Base-by-base conservation (phyloP, 1,139 yeast genomes). In the Pneumocystis wakefieldiae region DNA sequence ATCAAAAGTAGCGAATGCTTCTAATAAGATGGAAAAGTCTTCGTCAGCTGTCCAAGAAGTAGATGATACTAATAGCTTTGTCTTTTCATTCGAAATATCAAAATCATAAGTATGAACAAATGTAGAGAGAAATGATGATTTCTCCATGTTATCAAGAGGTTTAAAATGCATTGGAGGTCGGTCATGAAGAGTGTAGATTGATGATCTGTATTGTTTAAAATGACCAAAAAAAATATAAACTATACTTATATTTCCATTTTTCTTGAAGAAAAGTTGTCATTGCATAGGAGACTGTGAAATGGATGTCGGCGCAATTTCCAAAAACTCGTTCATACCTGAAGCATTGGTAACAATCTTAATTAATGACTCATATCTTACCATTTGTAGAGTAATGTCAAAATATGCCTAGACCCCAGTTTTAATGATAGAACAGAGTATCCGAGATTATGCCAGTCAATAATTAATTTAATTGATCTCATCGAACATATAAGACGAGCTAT, bases 31-130 rank as follows among this genome's bases (percentile, higher is more conserved):
- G 60, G 77, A 77, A 65, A 92, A 82, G 72, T 94, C 96, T 74
- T 94, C 99, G 73, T 94, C 99, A 0, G 95, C 94, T 0, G 98
- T 92, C 73, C 90, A 94, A 0, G 97, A 89, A 0, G 99, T 92
- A 0, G 97, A 85, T 1, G 94, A 85, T 3, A 92, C 83, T 17
- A 92, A 70, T 10, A 91, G 24, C 12, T 39, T 57, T 37, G 59
- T 57, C 19, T 19, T 48, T 48, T 48, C 55, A 24, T 48, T 48
- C 17, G 55, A 48, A 48, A 48, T 48, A 48, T 48, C 55, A 14
- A 48, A 48, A 48, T 48, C 55, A 24, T 48, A 48, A 19, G 55
- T 48, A 48, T 48, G 55, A 24, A 48, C 55, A 24, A 48, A 48
- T 48, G 55, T 48, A 24, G 55, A 48, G 7, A 48, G 55, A 12